Evolutionary conservation across 2,329 filamentous ascomycete genomes (phyloP), one percentile per base, ranked within the genome.

Genomic region (Cladosporium sp.): DNA sequence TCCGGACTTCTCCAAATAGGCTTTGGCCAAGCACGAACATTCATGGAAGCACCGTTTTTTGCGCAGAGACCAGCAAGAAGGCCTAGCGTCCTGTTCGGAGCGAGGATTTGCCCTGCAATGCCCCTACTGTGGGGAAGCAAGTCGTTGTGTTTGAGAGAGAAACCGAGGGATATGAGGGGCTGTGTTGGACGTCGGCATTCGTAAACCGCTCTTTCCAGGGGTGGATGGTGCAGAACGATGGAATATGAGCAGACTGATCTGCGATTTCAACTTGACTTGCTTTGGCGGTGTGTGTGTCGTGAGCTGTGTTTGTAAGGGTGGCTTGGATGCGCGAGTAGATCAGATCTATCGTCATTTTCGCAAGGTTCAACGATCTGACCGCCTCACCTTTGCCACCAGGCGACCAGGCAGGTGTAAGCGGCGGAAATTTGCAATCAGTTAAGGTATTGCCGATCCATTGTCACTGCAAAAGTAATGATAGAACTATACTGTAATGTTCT

Each of bases 1-100:
- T 44, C 26, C 18, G 44, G 21, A 60, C 23, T 31, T 49, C 46
- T 31, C 21, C 28, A 7, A 21, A 60, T 26, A 26, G 23, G 23
- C 23, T 26, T 26, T 26, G 23, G 23, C 23, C 23, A 26, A 26
- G 23, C 23, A 26, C 23, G 23, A 26, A 26, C 23, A 26, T 26
- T 26, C 23, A 3, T 26, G 23, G 23, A 62, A 52, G 21, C 44
- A 62, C 59, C 59, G 46, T 52, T 46, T 12, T 23, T 8, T n/a
- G 40, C 40, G 58, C 58, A 31, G 44, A 50, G 58, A 35, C 40
- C 58, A 50, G 28, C 8, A 49, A 61, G 40, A 18, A 49, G 21
- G 28, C 58, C 28, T 28, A 50, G 58, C 58, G 26, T 61, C 40
- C 37, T 61, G 58, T 50, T 61, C 58, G 58, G 58, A 26, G 18